These are phyloP conservation scores for Jaapia argillacea DNA, from an alignment of 768 basidiomycete genomes.

Conservation along the genomic window DNA sequence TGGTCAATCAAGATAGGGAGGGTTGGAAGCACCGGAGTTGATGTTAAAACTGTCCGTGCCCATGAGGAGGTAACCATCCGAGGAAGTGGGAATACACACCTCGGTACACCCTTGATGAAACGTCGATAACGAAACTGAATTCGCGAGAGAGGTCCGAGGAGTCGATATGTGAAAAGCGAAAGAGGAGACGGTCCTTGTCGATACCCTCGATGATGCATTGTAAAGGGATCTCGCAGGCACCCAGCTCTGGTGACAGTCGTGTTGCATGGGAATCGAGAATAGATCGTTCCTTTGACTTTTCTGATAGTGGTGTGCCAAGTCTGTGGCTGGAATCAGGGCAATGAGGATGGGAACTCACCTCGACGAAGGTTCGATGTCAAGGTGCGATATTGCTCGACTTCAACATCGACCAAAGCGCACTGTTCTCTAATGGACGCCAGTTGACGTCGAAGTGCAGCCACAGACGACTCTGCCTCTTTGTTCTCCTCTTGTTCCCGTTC, in stretches of 20 bases:
- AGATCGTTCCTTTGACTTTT: slow-evolving; percentile 32
- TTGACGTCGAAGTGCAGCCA: slow-evolving; percentile 55
- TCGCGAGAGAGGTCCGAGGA: slow-evolving; percentile 46
- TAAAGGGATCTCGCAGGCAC: slow-evolving; percentile 43
- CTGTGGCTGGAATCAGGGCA: not conserved
- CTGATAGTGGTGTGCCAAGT: not conserved
- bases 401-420: slow-evolving; percentile 44
- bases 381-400: slow-evolving; percentile 66
- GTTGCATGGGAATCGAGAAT: slow-evolving; percentile 45
- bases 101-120: slow-evolving; percentile 50
- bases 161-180: slow-evolving; percentile 65
- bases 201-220: slow-evolving; percentile 73
- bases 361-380: slow-evolving; percentile 50
- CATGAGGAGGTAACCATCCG: not conserved
- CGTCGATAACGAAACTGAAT: slow-evolving; percentile 69
- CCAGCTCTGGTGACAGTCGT: slow-evolving; percentile 42
- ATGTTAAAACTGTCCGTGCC: slow-evolving; percentile 56
- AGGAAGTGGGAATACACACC: slow-evolving; percentile 31
- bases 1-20: slow-evolving; percentile 60
- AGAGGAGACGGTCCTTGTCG: slow-evolving; percentile 56
- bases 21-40: slow-evolving; percentile 57
- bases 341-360: slow-evolving; percentile 44
- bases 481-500: slow-evolving; percentile 64
- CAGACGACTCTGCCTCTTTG: slow-evolving; percentile 55
- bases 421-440: slow-evolving; percentile 54